Evolutionary conservation across 768 basidiomycete species (phyloP).

Genomic region (Amyloporia xantha): DNA sequence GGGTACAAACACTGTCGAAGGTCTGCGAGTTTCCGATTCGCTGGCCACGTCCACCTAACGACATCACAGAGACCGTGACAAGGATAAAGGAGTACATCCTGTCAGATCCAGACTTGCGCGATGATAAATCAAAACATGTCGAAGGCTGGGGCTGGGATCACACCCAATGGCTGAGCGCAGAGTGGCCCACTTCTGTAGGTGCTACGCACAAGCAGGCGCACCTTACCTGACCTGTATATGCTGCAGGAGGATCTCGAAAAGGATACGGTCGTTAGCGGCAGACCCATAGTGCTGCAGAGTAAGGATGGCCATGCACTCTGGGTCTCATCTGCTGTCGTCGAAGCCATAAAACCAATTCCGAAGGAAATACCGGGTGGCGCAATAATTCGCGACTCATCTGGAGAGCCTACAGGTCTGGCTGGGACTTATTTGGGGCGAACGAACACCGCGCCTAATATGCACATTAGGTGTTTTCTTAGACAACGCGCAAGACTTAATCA

Average conservation of each 20-base stretch:
- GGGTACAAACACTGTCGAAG: slow-evolving; percentile 52
- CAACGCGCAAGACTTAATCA: slow-evolving; percentile 76
- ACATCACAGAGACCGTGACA: slow-evolving; percentile 48
- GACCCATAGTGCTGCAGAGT: slow-evolving; percentile 72
- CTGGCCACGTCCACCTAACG: background rate
- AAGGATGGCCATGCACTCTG: slow-evolving; percentile 89
- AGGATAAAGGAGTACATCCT: slow-evolving; percentile 58
- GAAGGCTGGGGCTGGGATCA: slow-evolving; percentile 92
- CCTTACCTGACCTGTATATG: too few species aligned
- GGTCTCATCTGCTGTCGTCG: slow-evolving; percentile 64
- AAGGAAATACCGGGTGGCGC: slow-evolving; percentile 71
- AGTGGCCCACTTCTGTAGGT: slow-evolving; percentile 67
- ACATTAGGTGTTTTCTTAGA: slow-evolving; percentile 67
- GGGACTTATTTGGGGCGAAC: slow-evolving; percentile 1
- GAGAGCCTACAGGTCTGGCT: slow-evolving; percentile 62
- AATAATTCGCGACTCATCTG: slow-evolving; percentile 60
- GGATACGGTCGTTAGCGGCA: slow-evolving; percentile 59
- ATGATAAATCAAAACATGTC: slow-evolving; percentile 55
- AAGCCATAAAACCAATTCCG: slow-evolving; percentile 56
- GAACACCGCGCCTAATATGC: background rate
- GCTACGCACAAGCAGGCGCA: too few species aligned
- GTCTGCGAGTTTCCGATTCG: slow-evolving; percentile 22
- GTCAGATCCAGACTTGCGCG: slow-evolving; percentile 46
- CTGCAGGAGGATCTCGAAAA: slow-evolving; percentile 62
- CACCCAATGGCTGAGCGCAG: slow-evolving; percentile 55